A percentile compares a stretch with the other conserved stretches of the same genome.
Evolutionary conservation across 371 early-diverging fungal species (phyloP).

Genomic region (Cokeromyces recurvatus): DNA sequence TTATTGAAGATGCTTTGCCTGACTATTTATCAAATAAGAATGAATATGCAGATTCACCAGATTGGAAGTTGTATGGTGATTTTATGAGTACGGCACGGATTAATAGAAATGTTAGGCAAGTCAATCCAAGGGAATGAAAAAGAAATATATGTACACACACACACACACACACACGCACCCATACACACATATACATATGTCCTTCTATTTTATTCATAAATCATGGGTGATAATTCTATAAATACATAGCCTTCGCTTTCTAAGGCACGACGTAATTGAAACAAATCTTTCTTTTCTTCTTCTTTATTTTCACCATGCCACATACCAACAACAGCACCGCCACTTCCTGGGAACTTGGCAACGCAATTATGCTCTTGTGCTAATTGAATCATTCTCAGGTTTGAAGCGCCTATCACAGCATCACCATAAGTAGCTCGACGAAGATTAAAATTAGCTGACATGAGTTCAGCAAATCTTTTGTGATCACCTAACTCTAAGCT

Average conservation of each 20-base stretch:
- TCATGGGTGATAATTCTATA: slow-evolving; percentile 25
- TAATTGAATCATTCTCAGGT: slow-evolving; percentile 48
- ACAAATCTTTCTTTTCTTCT: slow-evolving; percentile 18
- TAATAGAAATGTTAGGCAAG: slow-evolving; percentile 46
- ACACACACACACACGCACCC: too few relatives aligned
- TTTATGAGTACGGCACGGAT: slow-evolving; percentile 60
- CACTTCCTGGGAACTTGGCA: slow-evolving; percentile 53
- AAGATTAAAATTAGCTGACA: slow-evolving; percentile 47
- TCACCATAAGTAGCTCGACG: slow-evolving; percentile 49
- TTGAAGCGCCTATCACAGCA: slow-evolving; percentile 34
- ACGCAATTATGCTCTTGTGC: slow-evolving; percentile 37
- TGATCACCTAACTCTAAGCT: slow-evolving; percentile 20
- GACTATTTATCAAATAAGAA: slow-evolving; percentile 18
- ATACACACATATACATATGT: too few relatives aligned
- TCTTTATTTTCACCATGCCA: slow-evolving; percentile 26
- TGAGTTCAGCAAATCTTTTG: slow-evolving; percentile 34
- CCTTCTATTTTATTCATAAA: too few relatives aligned
- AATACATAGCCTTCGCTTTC: slow-evolving; percentile 46
- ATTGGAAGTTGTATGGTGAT: slow-evolving; percentile 57
- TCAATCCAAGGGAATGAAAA: slow-evolving; percentile 6
- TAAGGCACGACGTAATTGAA: slow-evolving; percentile 28
- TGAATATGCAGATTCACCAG: slow-evolving; percentile 17
- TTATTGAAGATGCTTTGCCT: slow-evolving; percentile 26
- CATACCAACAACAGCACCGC: slow-evolving; percentile 51
- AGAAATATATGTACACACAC: too few relatives aligned